phyloP scores from a whole-genome alignment of 2,329 filamentous ascomycete genomes.

The Juglanconis juglandina region DNA sequence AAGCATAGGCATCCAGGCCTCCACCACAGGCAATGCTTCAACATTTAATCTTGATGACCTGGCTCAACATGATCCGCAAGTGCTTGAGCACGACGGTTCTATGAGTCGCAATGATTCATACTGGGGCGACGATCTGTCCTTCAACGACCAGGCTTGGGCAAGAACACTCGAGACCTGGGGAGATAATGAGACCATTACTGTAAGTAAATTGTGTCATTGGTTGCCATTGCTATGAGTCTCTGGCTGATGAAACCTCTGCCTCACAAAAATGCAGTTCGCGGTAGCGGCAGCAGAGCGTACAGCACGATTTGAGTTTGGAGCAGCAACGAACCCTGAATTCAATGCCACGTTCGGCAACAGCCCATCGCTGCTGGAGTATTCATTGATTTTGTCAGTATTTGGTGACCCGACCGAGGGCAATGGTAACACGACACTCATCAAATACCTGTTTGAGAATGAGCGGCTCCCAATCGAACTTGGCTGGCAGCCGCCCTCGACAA shows the following conservation, averaged over 20 bases:
- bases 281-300: conserved; percentile 3
- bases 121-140: conserved; percentile 8
- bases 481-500: conserved; percentile 23
- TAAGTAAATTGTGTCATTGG: background rate
- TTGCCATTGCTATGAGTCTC: background rate
- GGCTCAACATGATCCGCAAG: conserved; percentile 3
- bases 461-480: conserved; percentile 17
- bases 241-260: background rate
- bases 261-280: background rate
- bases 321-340: conserved; percentile 7
- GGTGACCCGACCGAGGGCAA: conserved; percentile 5
- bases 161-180: conserved; percentile 7
- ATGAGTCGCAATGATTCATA: conserved; percentile 9
- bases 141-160: conserved; percentile 8
- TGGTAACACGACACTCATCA: conserved; percentile 1
- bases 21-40: conserved; percentile 4
- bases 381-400: conserved; percentile 6
- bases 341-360: background rate
- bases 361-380: conserved; percentile 5
- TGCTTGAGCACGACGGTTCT: conserved; percentile 9
- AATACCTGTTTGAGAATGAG: conserved; percentile 10
- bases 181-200: conserved; percentile 5
- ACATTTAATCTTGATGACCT: conserved; percentile 12
- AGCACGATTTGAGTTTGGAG: background rate
- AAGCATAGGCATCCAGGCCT: conserved; percentile 1